Evolutionary conservation across 1,284 basidiomycete species (phyloP), one percentile per base, ranked within the genome.

Genomic region (Sporisorium iseilematis-ciliati): DNA sequence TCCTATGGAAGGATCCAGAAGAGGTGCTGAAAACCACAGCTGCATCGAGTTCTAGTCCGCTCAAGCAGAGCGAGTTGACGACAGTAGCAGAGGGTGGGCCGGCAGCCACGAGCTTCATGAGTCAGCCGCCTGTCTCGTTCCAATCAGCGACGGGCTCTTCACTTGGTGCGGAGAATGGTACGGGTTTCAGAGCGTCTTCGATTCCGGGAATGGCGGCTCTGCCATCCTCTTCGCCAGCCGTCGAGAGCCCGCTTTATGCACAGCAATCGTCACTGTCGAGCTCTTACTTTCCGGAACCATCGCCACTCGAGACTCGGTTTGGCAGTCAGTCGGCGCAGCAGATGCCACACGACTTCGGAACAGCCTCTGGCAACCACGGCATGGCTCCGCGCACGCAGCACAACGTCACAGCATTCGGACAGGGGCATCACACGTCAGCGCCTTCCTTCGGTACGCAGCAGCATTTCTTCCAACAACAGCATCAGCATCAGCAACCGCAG

Each of bases 1-100:
- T 76, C 2, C 57, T 76, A 0, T 76, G 74, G 74, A 72, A 69
- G 48, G 74, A 76, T 41, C 74, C 74, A 0, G 65, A 76, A 56
- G 57, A 76, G 56, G 69, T 76, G 33, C 48, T 72, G 23, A 65
- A 65, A 21, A 48, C 46, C 14, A 57, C 67, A 14, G 21, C 67
- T 4, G 26, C 62, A 4, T 26, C 58, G 2, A 5, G 58, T 1
- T 48, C 73, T 20, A 64, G 64, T 23, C 50, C 67, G 10, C 54
- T 68, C 49, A 59, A 64, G 50, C 63, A 45, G 23, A 65, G 51
- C 46, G 63, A 58, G 16, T 14, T 62, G 35, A 35, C 61, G 6
- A 53, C 63, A 5, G 43, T 59, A 2, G 59, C 59, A 1, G 59
- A 65, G 25, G n/a, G 31, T 18, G 43, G 26, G 14, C 18, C 52